Evolutionary conservation across 805 yeast genomes (phyloP).

Genomic region (Pichia deserticola): DNA sequence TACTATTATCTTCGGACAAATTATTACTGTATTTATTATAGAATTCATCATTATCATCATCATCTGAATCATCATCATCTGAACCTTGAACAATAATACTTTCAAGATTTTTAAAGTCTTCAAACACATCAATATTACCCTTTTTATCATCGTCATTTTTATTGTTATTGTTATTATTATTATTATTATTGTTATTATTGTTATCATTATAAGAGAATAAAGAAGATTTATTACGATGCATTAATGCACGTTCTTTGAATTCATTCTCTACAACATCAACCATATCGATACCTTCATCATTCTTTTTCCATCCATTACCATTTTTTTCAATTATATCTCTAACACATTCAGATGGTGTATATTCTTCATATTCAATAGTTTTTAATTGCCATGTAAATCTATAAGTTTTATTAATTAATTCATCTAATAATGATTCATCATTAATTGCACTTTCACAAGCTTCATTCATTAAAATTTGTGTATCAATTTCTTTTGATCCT

Average conservation of each 20-base stretch:
- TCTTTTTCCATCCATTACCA: conserved; percentile 59
- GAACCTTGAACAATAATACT: not conserved
- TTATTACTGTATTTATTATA: not conserved
- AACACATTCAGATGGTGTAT: conserved; percentile 62
- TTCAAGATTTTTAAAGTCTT: conserved; percentile 4
- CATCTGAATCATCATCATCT: not conserved
- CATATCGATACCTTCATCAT: conserved; percentile 36
- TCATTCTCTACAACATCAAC: conserved; percentile 30
- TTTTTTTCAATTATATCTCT: conserved; percentile 62
- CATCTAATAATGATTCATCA: conserved; percentile 12
- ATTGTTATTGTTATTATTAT: not conserved
- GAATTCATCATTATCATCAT: not conserved
- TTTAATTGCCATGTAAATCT: conserved; percentile 27
- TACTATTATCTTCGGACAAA: not conserved
- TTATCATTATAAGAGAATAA: not conserved
- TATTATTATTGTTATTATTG: not conserved
- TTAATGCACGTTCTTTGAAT: conserved; percentile 5
- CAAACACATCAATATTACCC: conserved; percentile 4
- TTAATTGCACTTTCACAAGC: conserved; percentile 8
- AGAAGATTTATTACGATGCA: not conserved
- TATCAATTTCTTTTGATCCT: not conserved
- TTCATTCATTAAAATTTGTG: conserved; percentile 8
- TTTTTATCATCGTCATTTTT: not conserved
- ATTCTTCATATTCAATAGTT: conserved; percentile 31
- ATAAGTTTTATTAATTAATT: conserved; percentile 24